phyloP scores from a whole-genome alignment of 2,329 filamentous ascomycete species.

The Verticillium albo-atrum region DNA sequence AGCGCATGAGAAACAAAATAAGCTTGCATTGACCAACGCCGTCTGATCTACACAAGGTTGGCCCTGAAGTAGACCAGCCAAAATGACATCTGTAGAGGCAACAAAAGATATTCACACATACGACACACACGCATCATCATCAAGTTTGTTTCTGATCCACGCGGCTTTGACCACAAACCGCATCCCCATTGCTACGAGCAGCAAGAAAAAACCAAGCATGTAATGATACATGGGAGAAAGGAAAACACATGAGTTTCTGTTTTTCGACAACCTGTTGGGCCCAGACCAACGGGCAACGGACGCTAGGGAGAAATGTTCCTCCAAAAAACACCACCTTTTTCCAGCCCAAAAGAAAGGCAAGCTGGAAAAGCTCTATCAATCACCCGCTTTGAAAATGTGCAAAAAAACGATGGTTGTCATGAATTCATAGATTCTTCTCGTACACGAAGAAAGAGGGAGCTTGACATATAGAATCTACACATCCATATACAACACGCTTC shows the following conservation, averaged over 20 bases:
- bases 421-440: constrained; percentile 2
- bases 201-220: constrained; percentile 1
- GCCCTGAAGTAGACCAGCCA: not conserved
- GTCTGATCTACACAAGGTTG: not conserved
- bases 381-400: not conserved
- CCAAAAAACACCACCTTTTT: not conserved
- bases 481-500: not conserved
- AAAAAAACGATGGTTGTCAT: not conserved
- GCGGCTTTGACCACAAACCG: constrained; percentile 9
- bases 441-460: not conserved
- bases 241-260: not conserved
- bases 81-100: not conserved
- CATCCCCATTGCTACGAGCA: constrained; percentile 9
- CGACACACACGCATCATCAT: not conserved
- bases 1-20: not conserved
- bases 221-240: constrained; percentile 6
- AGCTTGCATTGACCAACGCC: not conserved
- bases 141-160: not conserved
- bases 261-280: not conserved
- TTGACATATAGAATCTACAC: constrained; percentile 2
- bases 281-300: not conserved
- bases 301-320: not conserved
- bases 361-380: not conserved
- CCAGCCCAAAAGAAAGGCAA: not conserved
- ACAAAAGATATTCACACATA: not conserved